A percentile compares a stretch with the other conserved stretches of the same genome.
phyloP scores from a whole-genome alignment of 345 rosid species.

The Brassica incana region DNA sequence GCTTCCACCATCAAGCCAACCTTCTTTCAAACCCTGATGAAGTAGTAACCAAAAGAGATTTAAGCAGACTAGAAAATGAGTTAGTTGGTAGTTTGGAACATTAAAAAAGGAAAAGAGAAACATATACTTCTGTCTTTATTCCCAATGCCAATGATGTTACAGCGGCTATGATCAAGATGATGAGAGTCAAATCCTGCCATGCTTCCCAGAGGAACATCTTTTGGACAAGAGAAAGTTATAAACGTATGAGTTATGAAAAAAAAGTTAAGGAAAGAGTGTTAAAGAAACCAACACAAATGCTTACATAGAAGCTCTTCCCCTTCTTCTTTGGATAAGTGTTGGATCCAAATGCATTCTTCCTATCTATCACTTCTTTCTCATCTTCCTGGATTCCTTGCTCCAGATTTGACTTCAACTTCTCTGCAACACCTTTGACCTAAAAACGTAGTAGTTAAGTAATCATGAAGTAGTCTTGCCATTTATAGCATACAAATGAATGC shows the following conservation, averaged over 20 bases:
- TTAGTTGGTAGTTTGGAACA: neutral
- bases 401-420: slow-evolving; percentile 60
- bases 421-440: slow-evolving; percentile 75
- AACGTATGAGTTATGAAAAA: no score
- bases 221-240: slow-evolving; percentile 7
- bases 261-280: no score
- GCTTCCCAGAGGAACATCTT: slow-evolving; percentile 99
- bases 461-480: neutral
- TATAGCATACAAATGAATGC: slow-evolving; percentile 1
- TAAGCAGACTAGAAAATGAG: no score
- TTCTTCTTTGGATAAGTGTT: slow-evolving; percentile 92
- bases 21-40: slow-evolving; percentile 86
- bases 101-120: neutral
- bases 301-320: slow-evolving; percentile 81
- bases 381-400: slow-evolving; percentile 66
- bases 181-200: slow-evolving; percentile 95
- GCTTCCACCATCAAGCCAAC: slow-evolving; percentile 99
- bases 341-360: slow-evolving; percentile 80
- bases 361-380: slow-evolving; percentile 60
- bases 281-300: neutral
- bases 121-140: slow-evolving; percentile 80
- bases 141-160: slow-evolving; percentile 76
- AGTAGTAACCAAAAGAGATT: slow-evolving; percentile 16
- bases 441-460: slow-evolving; percentile 12
- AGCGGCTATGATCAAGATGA: slow-evolving; percentile 92